Conservation (phyloP, 2,329 filamentous ascomycete species). For the Juglanconis oblonga region DNA sequence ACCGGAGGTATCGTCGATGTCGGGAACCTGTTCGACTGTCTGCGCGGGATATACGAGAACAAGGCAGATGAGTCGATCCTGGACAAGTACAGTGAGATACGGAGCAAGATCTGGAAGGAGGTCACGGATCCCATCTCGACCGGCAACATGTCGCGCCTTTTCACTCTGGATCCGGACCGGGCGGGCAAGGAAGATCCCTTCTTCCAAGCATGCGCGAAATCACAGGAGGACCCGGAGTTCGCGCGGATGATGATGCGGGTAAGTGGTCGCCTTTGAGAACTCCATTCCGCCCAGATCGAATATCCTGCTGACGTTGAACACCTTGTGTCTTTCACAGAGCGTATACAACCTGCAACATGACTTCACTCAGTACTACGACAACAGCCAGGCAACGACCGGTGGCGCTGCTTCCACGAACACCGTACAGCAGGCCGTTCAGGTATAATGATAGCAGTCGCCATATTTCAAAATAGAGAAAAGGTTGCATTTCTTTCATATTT, state of each 20-base stretch:
- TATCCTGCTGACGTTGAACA: neutral
- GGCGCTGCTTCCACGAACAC: too few relatives aligned
- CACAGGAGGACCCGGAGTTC: too few relatives aligned
- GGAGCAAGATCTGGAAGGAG: neutral
- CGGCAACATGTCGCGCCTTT: neutral
- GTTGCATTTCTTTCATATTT: too few relatives aligned
- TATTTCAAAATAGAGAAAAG: too few relatives aligned
- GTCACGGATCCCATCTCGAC: slow-evolving; percentile 2
- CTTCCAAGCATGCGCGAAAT: neutral
- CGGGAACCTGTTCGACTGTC: neutral
- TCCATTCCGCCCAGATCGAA: too few relatives aligned
- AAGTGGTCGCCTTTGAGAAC: too few relatives aligned
- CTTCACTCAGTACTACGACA: neutral
- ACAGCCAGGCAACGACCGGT: too few relatives aligned
- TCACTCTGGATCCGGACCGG: neutral
- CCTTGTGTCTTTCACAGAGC: neutral
- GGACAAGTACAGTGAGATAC: slow-evolving; percentile 4
- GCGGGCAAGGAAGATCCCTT: neutral
- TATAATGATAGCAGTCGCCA: neutral
- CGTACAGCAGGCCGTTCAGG: neutral
- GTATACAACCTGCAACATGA: neutral
- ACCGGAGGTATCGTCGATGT: slow-evolving; percentile 9
- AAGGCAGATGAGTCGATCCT: neutral
- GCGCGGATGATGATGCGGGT: too few relatives aligned
- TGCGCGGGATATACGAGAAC: neutral